Evolutionary conservation across 2,329 filamentous ascomycete genomes (phyloP).

Genomic region (Chaetoscypha palmicola): DNA sequence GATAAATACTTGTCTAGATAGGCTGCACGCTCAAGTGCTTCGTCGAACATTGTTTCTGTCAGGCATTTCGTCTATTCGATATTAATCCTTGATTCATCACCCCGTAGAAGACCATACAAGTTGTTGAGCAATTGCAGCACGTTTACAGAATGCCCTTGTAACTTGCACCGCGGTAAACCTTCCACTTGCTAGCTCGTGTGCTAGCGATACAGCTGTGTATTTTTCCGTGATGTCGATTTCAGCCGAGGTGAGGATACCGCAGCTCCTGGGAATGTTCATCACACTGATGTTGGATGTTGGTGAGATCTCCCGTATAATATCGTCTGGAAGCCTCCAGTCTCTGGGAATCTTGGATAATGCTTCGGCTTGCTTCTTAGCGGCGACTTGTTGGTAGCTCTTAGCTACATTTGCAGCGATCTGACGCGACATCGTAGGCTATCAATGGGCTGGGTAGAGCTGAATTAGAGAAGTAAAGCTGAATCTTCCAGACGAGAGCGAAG

Average conservation of each 20-base stretch:
- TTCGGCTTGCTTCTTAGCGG: background rate
- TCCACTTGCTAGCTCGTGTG: constrained; percentile 7
- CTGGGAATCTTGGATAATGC: background rate
- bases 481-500: too few relatives aligned
- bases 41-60: constrained; percentile 41
- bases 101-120: constrained; percentile 26
- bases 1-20: constrained; percentile 40
- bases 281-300: background rate
- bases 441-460: too few relatives aligned
- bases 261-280: constrained; percentile 4
- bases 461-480: too few relatives aligned
- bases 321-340: background rate
- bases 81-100: background rate
- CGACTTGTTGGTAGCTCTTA: background rate
- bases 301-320: background rate
- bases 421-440: too few relatives aligned
- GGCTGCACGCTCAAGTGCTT: constrained; percentile 37
- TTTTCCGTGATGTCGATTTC: constrained; percentile 17
- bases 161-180: constrained; percentile 30
- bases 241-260: constrained; percentile 12
- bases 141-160: constrained; percentile 39
- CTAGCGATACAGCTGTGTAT: constrained; percentile 14
- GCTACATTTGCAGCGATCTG: too few relatives aligned
- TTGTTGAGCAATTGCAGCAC: constrained; percentile 41
- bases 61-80: constrained; percentile 41